Evolutionary conservation across 2,329 filamentous ascomycete genomes (phyloP).

Genomic region (Zasmidium cellare): DNA sequence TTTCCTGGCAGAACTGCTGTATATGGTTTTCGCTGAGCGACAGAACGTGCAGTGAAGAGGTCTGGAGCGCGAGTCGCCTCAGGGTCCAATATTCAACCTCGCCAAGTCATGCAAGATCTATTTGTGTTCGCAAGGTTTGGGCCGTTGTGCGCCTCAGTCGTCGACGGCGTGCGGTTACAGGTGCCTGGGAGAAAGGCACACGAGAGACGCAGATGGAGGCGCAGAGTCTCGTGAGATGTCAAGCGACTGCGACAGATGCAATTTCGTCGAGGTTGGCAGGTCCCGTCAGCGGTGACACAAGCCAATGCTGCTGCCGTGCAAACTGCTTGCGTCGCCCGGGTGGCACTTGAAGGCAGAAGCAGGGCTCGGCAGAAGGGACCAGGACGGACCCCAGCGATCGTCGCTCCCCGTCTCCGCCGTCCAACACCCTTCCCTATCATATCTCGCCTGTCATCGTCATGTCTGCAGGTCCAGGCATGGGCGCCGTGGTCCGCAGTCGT

Average conservation of each 20-base stretch:
- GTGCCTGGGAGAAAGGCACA: not conserved
- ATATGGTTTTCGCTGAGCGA: not conserved
- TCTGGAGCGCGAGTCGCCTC: not conserved
- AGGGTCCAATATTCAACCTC: slow-evolving; percentile 8
- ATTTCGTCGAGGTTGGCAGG: not conserved
- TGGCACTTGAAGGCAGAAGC: not conserved
- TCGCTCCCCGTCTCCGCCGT: not conserved
- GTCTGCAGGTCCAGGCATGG: not conserved
- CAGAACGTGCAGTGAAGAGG: not conserved
- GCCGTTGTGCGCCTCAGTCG: not conserved
- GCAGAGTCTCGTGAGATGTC: slow-evolving; percentile 2
- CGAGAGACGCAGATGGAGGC: not conserved
- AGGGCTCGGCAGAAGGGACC: not conserved
- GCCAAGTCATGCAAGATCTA: slow-evolving; percentile 1
- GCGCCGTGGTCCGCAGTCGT: not conserved
- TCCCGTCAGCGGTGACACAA: slow-evolving; percentile 10
- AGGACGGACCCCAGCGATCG: slow-evolving; percentile 2
- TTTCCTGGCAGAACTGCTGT: not conserved
- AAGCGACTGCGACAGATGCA: not conserved
- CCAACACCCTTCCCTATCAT: not conserved
- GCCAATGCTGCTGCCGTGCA: slow-evolving; percentile 4
- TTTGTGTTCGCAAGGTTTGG: slow-evolving; percentile 1
- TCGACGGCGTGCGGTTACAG: slow-evolving; percentile 1
- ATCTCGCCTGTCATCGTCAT: slow-evolving; percentile 1
- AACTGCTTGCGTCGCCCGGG: slow-evolving; percentile 6